Evolutionary conservation across 2,329 filamentous ascomycete genomes (phyloP), one percentile per base, ranked within the genome.

Genomic region (Hymenoscyphus repandus): DNA sequence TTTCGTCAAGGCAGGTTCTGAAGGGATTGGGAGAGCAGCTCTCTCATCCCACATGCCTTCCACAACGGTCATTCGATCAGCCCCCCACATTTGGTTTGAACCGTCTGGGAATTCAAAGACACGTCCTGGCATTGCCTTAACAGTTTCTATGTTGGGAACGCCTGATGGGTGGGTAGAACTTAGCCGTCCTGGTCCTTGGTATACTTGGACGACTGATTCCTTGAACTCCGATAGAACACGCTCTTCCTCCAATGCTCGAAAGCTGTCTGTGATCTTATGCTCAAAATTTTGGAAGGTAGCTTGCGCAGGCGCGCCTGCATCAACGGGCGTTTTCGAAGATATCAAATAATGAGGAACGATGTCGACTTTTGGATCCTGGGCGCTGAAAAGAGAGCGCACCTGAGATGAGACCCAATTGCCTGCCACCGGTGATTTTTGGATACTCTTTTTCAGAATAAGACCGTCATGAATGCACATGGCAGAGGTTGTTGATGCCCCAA

Each of bases 91-190:
- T 68, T 95, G 88, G 74, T 97, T 99, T 73, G 86, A 91, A 45
- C 93, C 93, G 66, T 97, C 90, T 9, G 93, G 93, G 80, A 99
- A 93, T 74, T 99, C 93, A 64, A 96, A 99, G 10, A 93, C 87
- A 47, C 90, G 85, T 37, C 89, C 88, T 1, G 90, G 88, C 57
- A 84, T 82, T 40, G 72, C 77, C 66, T 80, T 85, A 51, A 85
- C 84, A 43, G 82, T 76, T 38, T 96, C 91, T 65, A 93, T 83
- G 66, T 92, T 95, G 5, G 73, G 70, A 22, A 72, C 61, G 34
- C 84, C 82, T 18, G 72, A 79, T 59, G 69, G 71, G 38, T 69
- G 68, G 37, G 60, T 66, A 60, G 65, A 68, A 52, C 56, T 68
- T 62, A 90, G 82, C 54, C 83, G 79, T 52, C 85, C 85, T 0